Evolutionary conservation across 495 filamentous ascomycete species (phyloP).

Genomic region (Neurospora sp.): DNA sequence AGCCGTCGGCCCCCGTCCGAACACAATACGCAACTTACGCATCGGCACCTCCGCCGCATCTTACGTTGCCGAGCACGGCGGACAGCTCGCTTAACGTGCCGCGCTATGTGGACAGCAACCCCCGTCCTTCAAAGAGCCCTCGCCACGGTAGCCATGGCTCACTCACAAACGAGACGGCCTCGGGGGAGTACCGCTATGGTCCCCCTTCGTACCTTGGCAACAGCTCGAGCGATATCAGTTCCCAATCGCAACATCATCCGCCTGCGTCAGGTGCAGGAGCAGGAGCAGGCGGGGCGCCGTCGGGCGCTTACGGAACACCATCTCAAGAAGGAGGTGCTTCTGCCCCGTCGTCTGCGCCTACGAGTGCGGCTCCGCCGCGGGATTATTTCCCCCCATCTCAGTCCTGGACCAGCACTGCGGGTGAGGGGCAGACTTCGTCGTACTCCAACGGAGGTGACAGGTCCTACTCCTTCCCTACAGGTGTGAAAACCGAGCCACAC

Average conservation of each 20-base stretch:
- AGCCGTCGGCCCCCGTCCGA: conserved; percentile 28
- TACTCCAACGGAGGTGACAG: conserved; percentile 26
- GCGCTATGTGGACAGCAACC: conserved; percentile 42
- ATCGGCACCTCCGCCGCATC: conserved; percentile 29
- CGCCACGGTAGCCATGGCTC: conserved; percentile 41
- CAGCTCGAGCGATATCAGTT: conserved; percentile 23
- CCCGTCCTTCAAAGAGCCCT: conserved; percentile 43
- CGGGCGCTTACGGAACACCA: conserved; percentile 10
- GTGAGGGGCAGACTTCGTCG: conserved; percentile 24
- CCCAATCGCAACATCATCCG: conserved; percentile 23
- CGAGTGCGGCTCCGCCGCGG: conserved; percentile 25
- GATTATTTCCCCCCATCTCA: conserved; percentile 38
- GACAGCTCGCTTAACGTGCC: conserved; percentile 33
- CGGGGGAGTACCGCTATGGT: conserved; percentile 39
- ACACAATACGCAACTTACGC: conserved; percentile 38
- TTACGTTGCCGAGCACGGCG: conserved; percentile 31
- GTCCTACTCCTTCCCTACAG: conserved; percentile 29
- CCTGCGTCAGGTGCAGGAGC: conserved; percentile 4
- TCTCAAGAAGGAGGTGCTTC: conserved; percentile 5
- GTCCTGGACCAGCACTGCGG: conserved; percentile 35
- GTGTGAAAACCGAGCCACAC: conserved; percentile 9
- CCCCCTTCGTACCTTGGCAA: conserved; percentile 23
- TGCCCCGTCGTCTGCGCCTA: conserved; percentile 1
- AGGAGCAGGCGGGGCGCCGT: conserved; percentile 4
- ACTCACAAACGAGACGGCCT: conserved; percentile 33